Conservation (phyloP, 148 eudicot genomes). For the Dianthus caryophyllus region DNA sequence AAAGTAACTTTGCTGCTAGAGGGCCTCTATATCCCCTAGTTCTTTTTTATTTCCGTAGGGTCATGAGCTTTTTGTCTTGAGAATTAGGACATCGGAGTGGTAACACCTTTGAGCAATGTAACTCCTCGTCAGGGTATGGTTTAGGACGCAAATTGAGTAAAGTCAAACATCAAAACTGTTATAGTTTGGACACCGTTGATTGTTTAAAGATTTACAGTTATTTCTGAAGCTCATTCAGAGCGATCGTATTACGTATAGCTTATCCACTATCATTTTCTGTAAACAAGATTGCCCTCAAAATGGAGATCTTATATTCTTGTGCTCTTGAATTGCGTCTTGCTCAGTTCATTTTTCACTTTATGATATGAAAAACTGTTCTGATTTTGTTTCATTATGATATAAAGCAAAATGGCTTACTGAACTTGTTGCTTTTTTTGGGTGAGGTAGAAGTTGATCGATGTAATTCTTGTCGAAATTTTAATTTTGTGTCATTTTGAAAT, state of each 20-base stretch:
- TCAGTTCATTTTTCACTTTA: neutral
- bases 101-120: neutral
- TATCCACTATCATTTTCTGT: neutral
- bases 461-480: no score
- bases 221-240: neutral
- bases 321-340: neutral
- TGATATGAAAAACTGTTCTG: neutral
- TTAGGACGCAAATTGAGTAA: neutral
- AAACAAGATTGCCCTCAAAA: neutral
- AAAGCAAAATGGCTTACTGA: no score
- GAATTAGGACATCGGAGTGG: neutral
- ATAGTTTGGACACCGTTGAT: neutral
- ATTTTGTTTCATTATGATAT: no score
- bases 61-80: neutral
- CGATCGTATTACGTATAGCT: neutral
- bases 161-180: neutral
- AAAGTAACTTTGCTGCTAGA: neutral
- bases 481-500: no score
- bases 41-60: neutral
- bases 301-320: neutral
- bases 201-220: neutral
- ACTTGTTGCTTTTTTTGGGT: no score
- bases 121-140: neutral
- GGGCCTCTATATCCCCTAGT: neutral
- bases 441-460: no score